phyloP scores from a whole-genome alignment of 768 basidiomycete species.

The Lactarius sp. region DNA sequence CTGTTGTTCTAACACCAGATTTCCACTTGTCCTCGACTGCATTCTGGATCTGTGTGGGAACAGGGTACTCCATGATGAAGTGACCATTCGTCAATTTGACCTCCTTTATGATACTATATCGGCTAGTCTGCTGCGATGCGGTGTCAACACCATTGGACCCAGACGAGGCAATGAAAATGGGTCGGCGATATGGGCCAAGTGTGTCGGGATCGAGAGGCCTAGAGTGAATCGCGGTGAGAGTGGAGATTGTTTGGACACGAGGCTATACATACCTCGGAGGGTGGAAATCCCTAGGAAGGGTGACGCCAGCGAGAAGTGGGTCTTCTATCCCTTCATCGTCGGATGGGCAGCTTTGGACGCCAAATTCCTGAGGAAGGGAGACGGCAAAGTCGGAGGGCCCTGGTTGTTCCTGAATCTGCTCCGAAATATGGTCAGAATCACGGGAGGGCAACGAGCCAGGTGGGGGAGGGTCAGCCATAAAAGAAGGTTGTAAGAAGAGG shows the following conservation, averaged over 20 bases:
- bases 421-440: slow-evolving; percentile 64
- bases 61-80: slow-evolving; percentile 86
- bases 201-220: slow-evolving; percentile 47
- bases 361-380: slow-evolving; percentile 51
- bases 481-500: slow-evolving; percentile 22
- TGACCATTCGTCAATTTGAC: slow-evolving; percentile 92
- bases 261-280: slow-evolving; percentile 58
- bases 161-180: slow-evolving; percentile 38
- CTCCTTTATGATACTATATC: slow-evolving; percentile 88
- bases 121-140: slow-evolving; percentile 77
- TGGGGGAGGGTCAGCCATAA: slow-evolving; percentile 28
- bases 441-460: slow-evolving; percentile 32
- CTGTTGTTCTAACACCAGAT: slow-evolving; percentile 60
- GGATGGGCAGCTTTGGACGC: slow-evolving; percentile 37
- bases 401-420: slow-evolving; percentile 57
- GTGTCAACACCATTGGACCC: slow-evolving; percentile 36
- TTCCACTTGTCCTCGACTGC: slow-evolving; percentile 79
- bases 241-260: slow-evolving; percentile 2
- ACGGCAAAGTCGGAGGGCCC: slow-evolving; percentile 56
- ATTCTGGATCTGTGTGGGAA: slow-evolving; percentile 76
- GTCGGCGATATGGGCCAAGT: slow-evolving; percentile 59
- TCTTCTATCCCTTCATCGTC: slow-evolving; percentile 75
- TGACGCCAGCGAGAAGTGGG: slow-evolving; percentile 62
- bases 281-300: slow-evolving; percentile 63
- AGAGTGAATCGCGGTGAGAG: slow-evolving; percentile 15